Evolutionary conservation across 805 yeast species (phyloP).

Genomic region (Teunomyces stri): DNA sequence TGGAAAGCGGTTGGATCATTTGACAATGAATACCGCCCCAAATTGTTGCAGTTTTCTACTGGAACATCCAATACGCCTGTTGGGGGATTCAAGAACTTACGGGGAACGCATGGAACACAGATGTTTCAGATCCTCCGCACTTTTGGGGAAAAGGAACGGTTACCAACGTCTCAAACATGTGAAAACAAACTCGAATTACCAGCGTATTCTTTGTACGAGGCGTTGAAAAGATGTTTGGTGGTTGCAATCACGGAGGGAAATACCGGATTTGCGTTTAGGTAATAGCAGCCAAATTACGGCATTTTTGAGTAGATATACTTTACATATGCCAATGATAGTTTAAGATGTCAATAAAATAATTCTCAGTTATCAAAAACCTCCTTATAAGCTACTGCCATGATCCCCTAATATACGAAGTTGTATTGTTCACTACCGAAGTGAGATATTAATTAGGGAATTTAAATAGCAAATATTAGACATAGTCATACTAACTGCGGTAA

Average conservation of each 20-base stretch:
- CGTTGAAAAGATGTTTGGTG: constrained; percentile 73
- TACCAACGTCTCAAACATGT: constrained; percentile 96
- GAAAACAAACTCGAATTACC: constrained; percentile 94
- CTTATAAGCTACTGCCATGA: too few species aligned
- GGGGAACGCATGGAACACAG: constrained; percentile 81
- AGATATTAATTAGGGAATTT: too few species aligned
- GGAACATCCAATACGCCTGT: constrained; percentile 97
- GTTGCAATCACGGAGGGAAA: constrained; percentile 91
- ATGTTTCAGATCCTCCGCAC: constrained; percentile 89
- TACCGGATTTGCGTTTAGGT: constrained; percentile 91
- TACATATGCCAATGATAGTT: too few species aligned
- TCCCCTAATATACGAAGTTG: too few species aligned
- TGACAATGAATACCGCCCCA: constrained; percentile 91
- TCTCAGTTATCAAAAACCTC: too few species aligned
- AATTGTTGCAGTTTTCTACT: constrained; percentile 89
- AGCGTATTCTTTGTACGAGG: constrained; percentile 84
- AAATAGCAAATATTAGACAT: too few species aligned
- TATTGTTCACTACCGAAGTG: too few species aligned
- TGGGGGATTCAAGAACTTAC: constrained; percentile 86
- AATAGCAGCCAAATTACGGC: not conserved
- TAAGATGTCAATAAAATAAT: too few species aligned
- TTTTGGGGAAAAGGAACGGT: constrained; percentile 76
- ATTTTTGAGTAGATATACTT: not conserved
- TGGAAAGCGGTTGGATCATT: constrained; percentile 97
- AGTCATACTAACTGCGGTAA: too few species aligned